These are phyloP conservation scores for Vitis labrusca DNA, from an alignment of 164 flowering plant species.

Conservation along the genomic window DNA sequence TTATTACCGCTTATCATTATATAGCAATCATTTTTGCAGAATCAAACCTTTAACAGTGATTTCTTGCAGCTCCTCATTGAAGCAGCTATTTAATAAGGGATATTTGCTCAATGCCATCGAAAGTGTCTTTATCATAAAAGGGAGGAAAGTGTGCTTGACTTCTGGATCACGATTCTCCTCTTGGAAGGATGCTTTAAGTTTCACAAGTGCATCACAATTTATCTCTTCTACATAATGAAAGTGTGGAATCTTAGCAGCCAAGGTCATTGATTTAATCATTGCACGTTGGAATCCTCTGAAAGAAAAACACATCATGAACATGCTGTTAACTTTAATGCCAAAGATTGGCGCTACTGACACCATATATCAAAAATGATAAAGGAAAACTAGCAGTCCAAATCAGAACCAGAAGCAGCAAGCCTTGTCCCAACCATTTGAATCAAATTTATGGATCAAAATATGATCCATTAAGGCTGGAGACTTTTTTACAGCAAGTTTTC, in stretches of 20 bases:
- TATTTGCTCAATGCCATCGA: constrained; percentile 80
- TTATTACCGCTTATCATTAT: too few species aligned
- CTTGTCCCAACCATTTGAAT: too few species aligned
- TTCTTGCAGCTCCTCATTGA: constrained; percentile 69
- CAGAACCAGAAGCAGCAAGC: too few species aligned
- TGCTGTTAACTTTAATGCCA: not conserved
- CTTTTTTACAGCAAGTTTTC: too few species aligned
- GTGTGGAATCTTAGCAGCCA: constrained; percentile 96
- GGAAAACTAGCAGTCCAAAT: not conserved
- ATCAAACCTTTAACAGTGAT: constrained; percentile 75
- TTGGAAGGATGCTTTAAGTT: constrained; percentile 75
- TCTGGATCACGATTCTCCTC: constrained; percentile 60
- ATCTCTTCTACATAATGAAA: constrained; percentile 95
- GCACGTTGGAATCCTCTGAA: constrained; percentile 90
- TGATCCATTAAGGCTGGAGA: too few species aligned
- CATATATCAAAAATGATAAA: not conserved
- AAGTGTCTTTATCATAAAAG: constrained; percentile 78
- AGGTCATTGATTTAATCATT: constrained; percentile 93
- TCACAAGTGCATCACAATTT: constrained; percentile 71
- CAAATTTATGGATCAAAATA: too few species aligned
- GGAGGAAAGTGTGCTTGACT: constrained; percentile 81
- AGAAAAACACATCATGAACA: not conserved
- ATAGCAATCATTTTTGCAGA: constrained; percentile 10
- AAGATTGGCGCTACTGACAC: not conserved
- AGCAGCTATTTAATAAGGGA: constrained; percentile 83